Percentiles rank a stretch among this genome's conserved stretches.
Conservation (phyloP, 192 early-diverging fungal species). For the Martensiomyces pterosporus region DNA sequence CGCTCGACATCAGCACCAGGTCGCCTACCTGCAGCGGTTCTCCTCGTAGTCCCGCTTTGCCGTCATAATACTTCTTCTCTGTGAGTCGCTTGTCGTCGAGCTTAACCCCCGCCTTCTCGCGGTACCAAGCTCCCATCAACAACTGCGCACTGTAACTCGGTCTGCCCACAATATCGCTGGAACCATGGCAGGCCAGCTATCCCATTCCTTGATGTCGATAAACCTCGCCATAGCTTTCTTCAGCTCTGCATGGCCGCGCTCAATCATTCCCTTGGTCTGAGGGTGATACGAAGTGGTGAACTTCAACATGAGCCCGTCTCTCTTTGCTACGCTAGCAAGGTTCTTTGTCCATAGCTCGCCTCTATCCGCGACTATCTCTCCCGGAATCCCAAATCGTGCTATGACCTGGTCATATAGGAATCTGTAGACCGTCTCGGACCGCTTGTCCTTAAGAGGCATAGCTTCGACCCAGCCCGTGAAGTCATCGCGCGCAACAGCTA, state of each 20-base stretch:
- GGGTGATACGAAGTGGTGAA: conserved; percentile 10
- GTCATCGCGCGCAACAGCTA: conserved; percentile 7
- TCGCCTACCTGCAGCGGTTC: neutral
- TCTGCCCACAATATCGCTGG: conserved; percentile 4
- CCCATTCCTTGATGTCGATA: neutral
- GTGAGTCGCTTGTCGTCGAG: neutral
- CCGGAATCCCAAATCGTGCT: conserved; percentile 5
- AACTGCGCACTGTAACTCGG: conserved; percentile 1
- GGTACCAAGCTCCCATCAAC: neutral
- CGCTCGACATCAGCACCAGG: neutral
- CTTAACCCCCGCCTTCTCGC: neutral
- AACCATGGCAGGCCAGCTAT: neutral
- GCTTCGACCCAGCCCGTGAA: conserved; percentile 11
- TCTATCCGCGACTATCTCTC: conserved; percentile 3
- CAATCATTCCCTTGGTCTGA: conserved; percentile 9
- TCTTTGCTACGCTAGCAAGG: neutral
- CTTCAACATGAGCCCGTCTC: neutral
- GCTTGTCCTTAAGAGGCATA: conserved; percentile 1
- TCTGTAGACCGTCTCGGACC: neutral
- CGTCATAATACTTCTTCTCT: conserved; percentile 2
- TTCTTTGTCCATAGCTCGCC: conserved; percentile 8
- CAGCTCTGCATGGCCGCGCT: conserved; percentile 7
- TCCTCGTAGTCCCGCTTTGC: neutral
- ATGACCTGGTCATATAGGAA: conserved; percentile 8
- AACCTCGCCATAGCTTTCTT: conserved; percentile 1